Conservation (phyloP, 1,284 basidiomycete species). For the Cutaneotrichosporon cavernicola region DNA sequence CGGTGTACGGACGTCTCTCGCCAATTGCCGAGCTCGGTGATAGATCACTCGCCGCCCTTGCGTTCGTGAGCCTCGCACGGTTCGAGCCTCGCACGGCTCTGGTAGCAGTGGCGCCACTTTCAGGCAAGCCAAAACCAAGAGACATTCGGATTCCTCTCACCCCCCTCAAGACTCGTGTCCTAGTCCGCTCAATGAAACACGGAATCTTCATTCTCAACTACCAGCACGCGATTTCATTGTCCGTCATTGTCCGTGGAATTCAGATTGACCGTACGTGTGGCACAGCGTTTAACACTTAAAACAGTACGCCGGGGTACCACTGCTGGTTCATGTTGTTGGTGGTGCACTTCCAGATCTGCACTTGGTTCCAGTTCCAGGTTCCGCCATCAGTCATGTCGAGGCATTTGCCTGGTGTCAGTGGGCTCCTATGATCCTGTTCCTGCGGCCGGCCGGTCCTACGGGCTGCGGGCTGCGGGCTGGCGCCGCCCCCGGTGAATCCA, state of each 20-base stretch:
- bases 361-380: constrained; percentile 14
- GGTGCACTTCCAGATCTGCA: constrained; percentile 34
- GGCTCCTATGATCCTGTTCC: constrained; percentile 12
- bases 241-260: neutral
- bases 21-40: too few species aligned
- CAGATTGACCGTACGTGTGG: neutral
- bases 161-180: too few species aligned
- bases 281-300: neutral
- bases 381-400: constrained; percentile 35
- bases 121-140: too few species aligned
- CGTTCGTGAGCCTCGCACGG: too few species aligned
- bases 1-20: too few species aligned
- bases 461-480: neutral
- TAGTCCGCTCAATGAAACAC: too few species aligned
- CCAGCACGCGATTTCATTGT: neutral
- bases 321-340: constrained; percentile 28
- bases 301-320: neutral
- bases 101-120: too few species aligned
- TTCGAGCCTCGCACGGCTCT: too few species aligned
- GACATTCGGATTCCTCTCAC: too few species aligned
- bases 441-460: too few species aligned
- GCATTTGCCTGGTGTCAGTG: constrained; percentile 27
- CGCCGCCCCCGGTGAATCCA: too few species aligned
- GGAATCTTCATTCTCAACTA: neutral
- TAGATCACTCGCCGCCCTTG: too few species aligned